Conservation (phyloP, 192 early-diverging fungal species). For the Allomyces macrogynus region DNA sequence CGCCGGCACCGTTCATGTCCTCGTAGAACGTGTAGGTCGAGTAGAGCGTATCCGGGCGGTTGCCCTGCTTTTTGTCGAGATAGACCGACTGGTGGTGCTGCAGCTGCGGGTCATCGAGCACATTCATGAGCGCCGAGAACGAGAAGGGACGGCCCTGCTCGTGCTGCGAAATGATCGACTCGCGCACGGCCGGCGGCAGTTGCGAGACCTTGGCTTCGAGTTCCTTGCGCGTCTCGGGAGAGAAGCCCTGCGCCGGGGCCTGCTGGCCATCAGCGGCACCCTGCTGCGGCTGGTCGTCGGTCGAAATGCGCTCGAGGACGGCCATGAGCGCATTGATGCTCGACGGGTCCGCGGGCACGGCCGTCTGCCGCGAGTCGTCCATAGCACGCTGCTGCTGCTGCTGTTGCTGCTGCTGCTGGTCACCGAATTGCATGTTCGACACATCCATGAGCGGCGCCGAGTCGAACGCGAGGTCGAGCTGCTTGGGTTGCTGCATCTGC, state of each 20-base stretch:
- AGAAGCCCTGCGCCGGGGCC: neutral
- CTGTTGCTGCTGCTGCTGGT: neutral
- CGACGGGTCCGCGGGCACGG: neutral
- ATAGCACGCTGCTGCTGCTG: constrained; percentile 1
- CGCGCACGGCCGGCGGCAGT: neutral
- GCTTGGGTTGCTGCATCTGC: neutral
- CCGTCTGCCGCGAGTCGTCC: neutral
- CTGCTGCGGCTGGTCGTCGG: neutral
- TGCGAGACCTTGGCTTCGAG: neutral
- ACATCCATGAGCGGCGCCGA: neutral
- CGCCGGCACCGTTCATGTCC: neutral
- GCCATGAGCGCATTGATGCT: neutral
- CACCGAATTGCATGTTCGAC: too few species aligned
- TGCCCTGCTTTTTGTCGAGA: neutral
- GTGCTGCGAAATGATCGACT: neutral
- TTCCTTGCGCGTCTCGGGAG: neutral
- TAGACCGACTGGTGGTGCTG: neutral
- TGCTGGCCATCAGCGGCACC: neutral
- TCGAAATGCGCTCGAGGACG: neutral
- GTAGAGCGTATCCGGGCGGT: neutral
- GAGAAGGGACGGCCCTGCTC: neutral
- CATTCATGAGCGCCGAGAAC: neutral
- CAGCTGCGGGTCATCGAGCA: constrained; percentile 1
- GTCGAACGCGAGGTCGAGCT: too few species aligned
- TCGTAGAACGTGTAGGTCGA: neutral